These are phyloP conservation scores for Phytophthora colocasiae DNA, from an alignment of 352 stramenopile genomes.

Conservation along the genomic window DNA sequence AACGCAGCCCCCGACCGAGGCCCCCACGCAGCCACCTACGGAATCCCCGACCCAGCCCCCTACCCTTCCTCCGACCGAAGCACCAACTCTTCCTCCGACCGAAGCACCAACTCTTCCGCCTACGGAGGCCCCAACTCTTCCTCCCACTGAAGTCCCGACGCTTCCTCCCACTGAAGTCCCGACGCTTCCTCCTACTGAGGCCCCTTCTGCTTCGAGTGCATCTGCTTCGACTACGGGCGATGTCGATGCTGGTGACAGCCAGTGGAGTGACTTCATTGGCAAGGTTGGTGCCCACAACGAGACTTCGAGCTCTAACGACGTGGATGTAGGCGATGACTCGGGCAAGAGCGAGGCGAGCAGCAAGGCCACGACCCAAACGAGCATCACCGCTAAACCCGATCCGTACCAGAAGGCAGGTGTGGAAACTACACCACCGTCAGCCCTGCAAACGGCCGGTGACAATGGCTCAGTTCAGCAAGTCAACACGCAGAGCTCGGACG, in stretches of 20 bases:
- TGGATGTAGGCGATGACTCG: conserved; percentile 28
- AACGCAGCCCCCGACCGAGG: conserved; percentile 20
- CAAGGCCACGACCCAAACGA: conserved; percentile 3
- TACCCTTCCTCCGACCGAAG: conserved; percentile 3
- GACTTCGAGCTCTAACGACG: conserved; percentile 22
- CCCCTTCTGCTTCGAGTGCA: conserved; percentile 24
- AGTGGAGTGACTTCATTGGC: conserved; percentile 30
- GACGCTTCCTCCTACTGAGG: conserved; percentile 11
- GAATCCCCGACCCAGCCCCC: conserved; percentile 11
- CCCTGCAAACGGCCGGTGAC: conserved; percentile 20
- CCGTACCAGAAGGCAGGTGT: conserved; percentile 23
- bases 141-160: conserved; percentile 15
- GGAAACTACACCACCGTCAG: conserved; percentile 9
- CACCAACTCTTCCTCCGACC: conserved; percentile 13
- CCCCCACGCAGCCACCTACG: conserved; percentile 18
- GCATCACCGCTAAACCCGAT: conserved; percentile 7
- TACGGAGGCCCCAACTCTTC: conserved; percentile 19
- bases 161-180: conserved; percentile 18
- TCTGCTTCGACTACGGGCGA: conserved; percentile 19
- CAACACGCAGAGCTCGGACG: conserved; percentile 35
- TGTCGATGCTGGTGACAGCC: conserved; percentile 22
- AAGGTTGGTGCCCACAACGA: conserved; percentile 27
- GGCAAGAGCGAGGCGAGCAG: conserved; percentile 12
- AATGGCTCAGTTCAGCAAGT: conserved; percentile 30
- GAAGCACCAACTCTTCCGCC: conserved; percentile 15